These are phyloP conservation scores for Candida hispaniensis DNA, from an alignment of 805 yeast genomes.

Conservation along the genomic window DNA sequence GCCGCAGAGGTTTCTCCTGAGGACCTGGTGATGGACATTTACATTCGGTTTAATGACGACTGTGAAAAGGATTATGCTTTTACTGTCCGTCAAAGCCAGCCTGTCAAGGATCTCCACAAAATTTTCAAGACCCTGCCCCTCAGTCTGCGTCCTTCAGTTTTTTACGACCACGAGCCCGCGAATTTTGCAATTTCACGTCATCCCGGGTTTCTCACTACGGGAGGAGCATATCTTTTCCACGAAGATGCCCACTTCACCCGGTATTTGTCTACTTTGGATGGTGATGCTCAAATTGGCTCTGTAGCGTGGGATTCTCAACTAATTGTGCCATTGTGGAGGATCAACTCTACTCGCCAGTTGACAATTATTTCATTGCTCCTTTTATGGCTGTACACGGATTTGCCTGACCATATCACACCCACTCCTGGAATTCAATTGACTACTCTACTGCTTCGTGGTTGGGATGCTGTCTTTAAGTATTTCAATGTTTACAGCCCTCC, in stretches of 20 bases:
- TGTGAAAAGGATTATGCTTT: conserved; percentile 84
- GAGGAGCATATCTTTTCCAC: conserved; percentile 68
- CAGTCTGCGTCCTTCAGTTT: conserved; percentile 68
- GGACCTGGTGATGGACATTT: conserved; percentile 32
- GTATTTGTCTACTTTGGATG: conserved; percentile 38
- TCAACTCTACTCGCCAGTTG: conserved; percentile 28
- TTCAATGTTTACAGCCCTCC: conserved; percentile 41
- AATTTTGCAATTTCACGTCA: conserved; percentile 51
- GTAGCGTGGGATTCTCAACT: conserved; percentile 86
- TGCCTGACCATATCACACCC: conserved; percentile 81
- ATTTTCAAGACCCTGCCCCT: conserved; percentile 62
- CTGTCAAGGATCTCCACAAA: conserved; percentile 46
- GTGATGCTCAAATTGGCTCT: conserved; percentile 44
- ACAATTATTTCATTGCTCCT: conserved; percentile 26
- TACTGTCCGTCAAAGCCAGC: conserved; percentile 47
- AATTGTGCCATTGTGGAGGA: conserved; percentile 62
- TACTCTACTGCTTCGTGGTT: conserved; percentile 38
- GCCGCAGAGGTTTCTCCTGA: conserved; percentile 1
- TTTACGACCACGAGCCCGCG: conserved; percentile 52
- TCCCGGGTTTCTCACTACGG: conserved; percentile 77
- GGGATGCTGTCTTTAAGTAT: too few species aligned
- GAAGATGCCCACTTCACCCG: conserved; percentile 42
- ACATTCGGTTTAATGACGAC: conserved; percentile 76
- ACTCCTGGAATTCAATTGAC: conserved; percentile 86
- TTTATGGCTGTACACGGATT: conserved; percentile 83